Evolutionary conservation across 2,329 filamentous ascomycete genomes (phyloP).

Genomic region (Daldinia sp.): DNA sequence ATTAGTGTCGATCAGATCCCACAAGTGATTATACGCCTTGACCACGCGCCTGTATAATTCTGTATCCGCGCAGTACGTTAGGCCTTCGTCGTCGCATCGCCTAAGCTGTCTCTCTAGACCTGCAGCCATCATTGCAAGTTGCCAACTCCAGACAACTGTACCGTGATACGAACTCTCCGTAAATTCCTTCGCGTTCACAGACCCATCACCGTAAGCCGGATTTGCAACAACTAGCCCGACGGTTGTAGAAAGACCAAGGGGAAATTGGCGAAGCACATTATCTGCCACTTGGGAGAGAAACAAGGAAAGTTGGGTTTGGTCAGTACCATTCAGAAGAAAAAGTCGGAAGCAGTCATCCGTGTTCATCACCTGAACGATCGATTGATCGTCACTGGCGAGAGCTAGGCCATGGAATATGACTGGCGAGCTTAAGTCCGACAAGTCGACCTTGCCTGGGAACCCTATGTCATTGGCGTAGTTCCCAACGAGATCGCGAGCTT

Average conservation of each 20-base stretch:
- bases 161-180: constrained; percentile 69
- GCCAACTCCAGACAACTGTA: constrained; percentile 72
- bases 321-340: constrained; percentile 68
- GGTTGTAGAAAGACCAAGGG: constrained; percentile 63
- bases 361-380: constrained; percentile 66
- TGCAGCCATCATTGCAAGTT: constrained; percentile 69
- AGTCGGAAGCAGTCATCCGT: constrained; percentile 71
- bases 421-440: constrained; percentile 51
- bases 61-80: constrained; percentile 60
- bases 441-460: constrained; percentile 56
- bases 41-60: constrained; percentile 55
- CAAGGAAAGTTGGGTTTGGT: constrained; percentile 62
- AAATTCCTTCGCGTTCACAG: constrained; percentile 59
- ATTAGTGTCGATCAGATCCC: constrained; percentile 68
- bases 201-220: constrained; percentile 62
- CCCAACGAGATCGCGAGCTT: constrained; percentile 57
- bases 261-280: constrained; percentile 65
- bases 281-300: constrained; percentile 66
- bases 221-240: constrained; percentile 68
- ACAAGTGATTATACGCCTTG: constrained; percentile 65
- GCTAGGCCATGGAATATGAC: constrained; percentile 65
- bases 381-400: constrained; percentile 60
- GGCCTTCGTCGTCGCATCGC: constrained; percentile 54
- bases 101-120: constrained; percentile 66
- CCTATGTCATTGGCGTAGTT: constrained; percentile 55